These are phyloP conservation scores for Mucor indicus DNA, from an alignment of 371 early-diverging fungal species.

Conservation along the genomic window DNA sequence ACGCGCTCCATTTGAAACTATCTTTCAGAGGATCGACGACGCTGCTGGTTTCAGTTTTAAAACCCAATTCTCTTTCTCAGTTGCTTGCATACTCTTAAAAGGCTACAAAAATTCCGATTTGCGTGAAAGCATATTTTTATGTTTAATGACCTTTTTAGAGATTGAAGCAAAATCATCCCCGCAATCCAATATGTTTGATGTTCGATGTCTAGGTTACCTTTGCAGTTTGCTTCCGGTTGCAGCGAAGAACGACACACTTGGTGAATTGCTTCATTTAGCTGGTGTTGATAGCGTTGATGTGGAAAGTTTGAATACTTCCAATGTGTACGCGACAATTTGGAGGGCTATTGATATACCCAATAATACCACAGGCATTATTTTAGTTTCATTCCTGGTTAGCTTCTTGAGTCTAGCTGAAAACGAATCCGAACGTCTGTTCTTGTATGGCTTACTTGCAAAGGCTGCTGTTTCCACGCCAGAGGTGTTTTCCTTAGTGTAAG, in stretches of 20 bases:
- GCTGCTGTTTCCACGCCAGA: conserved; percentile 53
- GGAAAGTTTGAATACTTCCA: too few species aligned
- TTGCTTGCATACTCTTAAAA: conserved; percentile 61
- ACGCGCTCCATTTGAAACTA: conserved; percentile 49
- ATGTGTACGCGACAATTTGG: conserved; percentile 12
- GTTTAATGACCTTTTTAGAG: conserved; percentile 67
- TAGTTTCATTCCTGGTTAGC: conserved; percentile 58
- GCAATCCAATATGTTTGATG: conserved; percentile 15
- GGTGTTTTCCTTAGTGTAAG: conserved; percentile 40
- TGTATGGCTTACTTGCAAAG: conserved; percentile 64
- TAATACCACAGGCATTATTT: conserved; percentile 52
- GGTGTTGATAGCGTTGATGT: too few species aligned
- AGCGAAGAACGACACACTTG: conserved; percentile 40
- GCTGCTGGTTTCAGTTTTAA: conserved; percentile 61
- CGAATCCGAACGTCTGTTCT: conserved; percentile 60
- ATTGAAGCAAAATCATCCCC: conserved; percentile 53
- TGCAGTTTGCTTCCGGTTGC: conserved; percentile 47
- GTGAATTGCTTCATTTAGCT: conserved; percentile 40
- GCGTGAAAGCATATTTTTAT: conserved; percentile 61
- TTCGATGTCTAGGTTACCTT: conserved; percentile 46
- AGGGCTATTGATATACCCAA: conserved; percentile 39
- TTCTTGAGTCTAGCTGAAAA: conserved; percentile 64
- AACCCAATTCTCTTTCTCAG: conserved; percentile 67
- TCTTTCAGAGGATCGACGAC: conserved; percentile 51
- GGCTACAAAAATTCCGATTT: conserved; percentile 48